Evolutionary conservation across 495 filamentous ascomycete species (phyloP).

Genomic region (Apiosordaria backusii): DNA sequence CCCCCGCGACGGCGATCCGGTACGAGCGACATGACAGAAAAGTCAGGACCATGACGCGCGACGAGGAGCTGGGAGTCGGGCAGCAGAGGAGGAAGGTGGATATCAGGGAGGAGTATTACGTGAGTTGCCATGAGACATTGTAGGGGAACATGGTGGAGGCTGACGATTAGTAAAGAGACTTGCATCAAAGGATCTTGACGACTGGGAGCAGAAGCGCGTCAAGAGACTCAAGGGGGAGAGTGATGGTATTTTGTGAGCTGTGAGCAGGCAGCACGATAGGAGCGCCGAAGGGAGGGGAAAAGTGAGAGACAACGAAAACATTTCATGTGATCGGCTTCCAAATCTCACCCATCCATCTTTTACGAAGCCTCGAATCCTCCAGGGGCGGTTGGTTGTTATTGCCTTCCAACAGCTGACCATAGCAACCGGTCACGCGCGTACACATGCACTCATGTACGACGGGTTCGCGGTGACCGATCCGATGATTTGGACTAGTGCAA

Average conservation of each 20-base stretch:
- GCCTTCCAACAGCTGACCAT: background rate
- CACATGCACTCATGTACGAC: background rate
- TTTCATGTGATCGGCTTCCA: no score
- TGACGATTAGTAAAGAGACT: conserved; percentile 57
- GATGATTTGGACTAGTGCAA: background rate
- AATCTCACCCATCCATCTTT: background rate
- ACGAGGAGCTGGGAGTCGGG: conserved; percentile 79
- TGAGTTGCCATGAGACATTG: conserved; percentile 48
- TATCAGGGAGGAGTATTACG: conserved; percentile 91
- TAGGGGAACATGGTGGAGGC: background rate
- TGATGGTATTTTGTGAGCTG: conserved; percentile 71
- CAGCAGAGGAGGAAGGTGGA: conserved; percentile 68
- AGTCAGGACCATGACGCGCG: conserved; percentile 71
- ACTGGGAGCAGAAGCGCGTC: conserved; percentile 95
- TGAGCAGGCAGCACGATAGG: background rate
- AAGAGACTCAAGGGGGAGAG: conserved; percentile 82
- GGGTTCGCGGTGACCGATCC: background rate
- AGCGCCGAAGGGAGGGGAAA: background rate
- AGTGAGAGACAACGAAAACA: background rate
- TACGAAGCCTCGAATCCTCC: background rate
- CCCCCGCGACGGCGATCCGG: conserved; percentile 85
- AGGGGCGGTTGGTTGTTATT: background rate
- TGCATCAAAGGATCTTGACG: conserved; percentile 84
- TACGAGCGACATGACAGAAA: conserved; percentile 91
- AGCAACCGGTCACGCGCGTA: background rate